phyloP scores from a whole-genome alignment of 805 yeast genomes.

The Wickerhamiella musiphila region DNA sequence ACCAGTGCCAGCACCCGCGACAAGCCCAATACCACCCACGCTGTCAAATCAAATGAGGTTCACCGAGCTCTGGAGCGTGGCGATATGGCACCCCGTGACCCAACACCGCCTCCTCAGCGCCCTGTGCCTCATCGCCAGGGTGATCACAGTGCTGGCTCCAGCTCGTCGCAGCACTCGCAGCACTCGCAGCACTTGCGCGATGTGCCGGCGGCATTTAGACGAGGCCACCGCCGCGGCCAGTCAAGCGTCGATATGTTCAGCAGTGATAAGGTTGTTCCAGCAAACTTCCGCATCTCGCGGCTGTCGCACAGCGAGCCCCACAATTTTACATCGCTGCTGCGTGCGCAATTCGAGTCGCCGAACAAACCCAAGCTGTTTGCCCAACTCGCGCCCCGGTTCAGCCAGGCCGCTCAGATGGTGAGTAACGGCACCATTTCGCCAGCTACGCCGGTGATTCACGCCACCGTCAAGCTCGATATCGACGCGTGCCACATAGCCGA shows the following conservation, averaged over 20 bases:
- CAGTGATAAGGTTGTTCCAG: constrained; percentile 15
- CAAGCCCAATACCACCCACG: too few relatives aligned
- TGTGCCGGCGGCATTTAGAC: constrained; percentile 1
- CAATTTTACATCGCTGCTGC: constrained; percentile 19
- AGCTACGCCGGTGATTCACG: constrained; percentile 19
- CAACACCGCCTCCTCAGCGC: too few relatives aligned
- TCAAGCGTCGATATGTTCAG: constrained; percentile 12
- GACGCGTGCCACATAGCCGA: constrained; percentile 1
- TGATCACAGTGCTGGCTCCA: too few relatives aligned
- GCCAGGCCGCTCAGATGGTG: constrained; percentile 13
- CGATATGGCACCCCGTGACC: too few relatives aligned
- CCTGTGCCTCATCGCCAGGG: too few relatives aligned
- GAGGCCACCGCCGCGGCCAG: constrained; percentile 12
- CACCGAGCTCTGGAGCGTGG: too few relatives aligned
- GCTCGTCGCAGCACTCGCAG: neutral
- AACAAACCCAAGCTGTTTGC: constrained; percentile 15
- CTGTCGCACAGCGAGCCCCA: constrained; percentile 8
- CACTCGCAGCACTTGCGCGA: neutral
- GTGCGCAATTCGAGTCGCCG: constrained; percentile 23
- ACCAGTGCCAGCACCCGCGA: too few relatives aligned
- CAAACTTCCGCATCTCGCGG: constrained; percentile 14
- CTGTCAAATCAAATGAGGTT: too few relatives aligned
- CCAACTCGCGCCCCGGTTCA: constrained; percentile 16
- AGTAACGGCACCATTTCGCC: constrained; percentile 7
- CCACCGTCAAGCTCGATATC: constrained; percentile 16